Evolutionary conservation across 2,329 filamentous ascomycete species (phyloP), one percentile per base, ranked within the genome.

Genomic region (Cryphonectria naterciae): DNA sequence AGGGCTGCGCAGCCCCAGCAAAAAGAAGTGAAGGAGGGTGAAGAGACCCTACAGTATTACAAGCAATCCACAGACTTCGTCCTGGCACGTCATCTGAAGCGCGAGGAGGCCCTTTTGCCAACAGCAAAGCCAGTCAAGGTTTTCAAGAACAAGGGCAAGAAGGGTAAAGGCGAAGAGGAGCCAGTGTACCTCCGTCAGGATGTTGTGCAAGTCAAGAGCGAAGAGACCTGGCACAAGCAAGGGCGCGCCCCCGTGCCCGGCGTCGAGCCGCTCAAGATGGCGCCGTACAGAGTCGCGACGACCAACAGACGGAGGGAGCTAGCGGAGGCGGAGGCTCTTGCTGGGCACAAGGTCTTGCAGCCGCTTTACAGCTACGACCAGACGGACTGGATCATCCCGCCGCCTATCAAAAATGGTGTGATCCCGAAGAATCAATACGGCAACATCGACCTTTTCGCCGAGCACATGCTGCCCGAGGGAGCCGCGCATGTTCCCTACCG

Each of bases 161-260:
- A 91, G 63, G 82, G 87, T 2, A 91, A 91, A 61, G 82, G 87
- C 2, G 92, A 91, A 61, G 88, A 93, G 71, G 94, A 97, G 78
- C 90, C 93, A 0, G 94, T 98, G 0, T 98, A 90, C 78, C 86
- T 86, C 0, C 90, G 95, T 46, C 87, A 88, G 68, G 95, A 98
- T 74, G 89, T 98, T 0, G 89, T 95, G 2, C 86, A 88, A 54
- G 97, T 97, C 79, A 95, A 97, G 80, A 97, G 93, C 39, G 92
- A 93, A 1, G 96, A 99, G 79, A 97, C 93, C 1, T 99, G 96
- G 96, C 96, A 98, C 79, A 98, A 98, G 79, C 95, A 98, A 83
- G 96, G 96, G 0, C 89, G 95, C 15, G 91, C 90, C 37, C 90
- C 96, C 3, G 86, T 88, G 37, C 77, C 85, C 0, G 94, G 93